Base-by-base conservation (phyloP, 495 filamentous ascomycete species). In the Neurospora sp. region DNA sequence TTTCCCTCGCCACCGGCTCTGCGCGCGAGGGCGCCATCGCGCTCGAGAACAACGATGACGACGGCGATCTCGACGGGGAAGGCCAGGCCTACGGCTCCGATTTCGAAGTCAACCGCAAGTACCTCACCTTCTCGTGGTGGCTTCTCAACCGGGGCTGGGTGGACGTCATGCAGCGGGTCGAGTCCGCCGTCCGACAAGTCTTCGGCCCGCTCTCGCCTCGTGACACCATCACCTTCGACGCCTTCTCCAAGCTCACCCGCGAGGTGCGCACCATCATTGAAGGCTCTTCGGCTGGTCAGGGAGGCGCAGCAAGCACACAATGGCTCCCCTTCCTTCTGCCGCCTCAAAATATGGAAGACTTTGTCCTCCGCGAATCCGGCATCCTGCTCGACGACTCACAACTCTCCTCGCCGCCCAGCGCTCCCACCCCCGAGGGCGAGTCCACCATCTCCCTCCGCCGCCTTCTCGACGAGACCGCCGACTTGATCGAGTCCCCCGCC, bases 71-170 rank as follows among this genome's bases (percentile, higher is more conserved):
- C 78, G 93, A 92, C 74, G 89, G 91, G 73, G 83, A 88, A 12
- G 91, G 92, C 44, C 90, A 92, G 74, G 89, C 91, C 8, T 92
- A 96, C 79, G 93, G 94, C 6, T 92, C 90, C 76, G 96, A 98
- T 80, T 96, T 96, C 75, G 94, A 97, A 76, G 96, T 94, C 44
- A 98, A 99, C 81, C 86, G 93, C 73, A 90, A 91, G 75, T 99
- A 98, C 79, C 87, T 99, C 42, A 94, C 93, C 70, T 97, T 98
- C 81, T 95, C 92, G 78, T 99, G 96, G 96, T 98, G 96, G 96
- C 84, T 99, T 31, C 86, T 99, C 53, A 93, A 98, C 82, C 89
- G 90, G 44, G 96, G 96, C 71, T 97, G 93, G 90, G 90, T 89
- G 73, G 86, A 91, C 65, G 82, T 98, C 71, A 90, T 92, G 89